A percentile compares a stretch with the other conserved stretches of the same genome.
These are phyloP conservation scores for Calamus simplicifolius DNA, from an alignment of 176 grass and related monocot genomes.

Conservation along the genomic window DNA sequence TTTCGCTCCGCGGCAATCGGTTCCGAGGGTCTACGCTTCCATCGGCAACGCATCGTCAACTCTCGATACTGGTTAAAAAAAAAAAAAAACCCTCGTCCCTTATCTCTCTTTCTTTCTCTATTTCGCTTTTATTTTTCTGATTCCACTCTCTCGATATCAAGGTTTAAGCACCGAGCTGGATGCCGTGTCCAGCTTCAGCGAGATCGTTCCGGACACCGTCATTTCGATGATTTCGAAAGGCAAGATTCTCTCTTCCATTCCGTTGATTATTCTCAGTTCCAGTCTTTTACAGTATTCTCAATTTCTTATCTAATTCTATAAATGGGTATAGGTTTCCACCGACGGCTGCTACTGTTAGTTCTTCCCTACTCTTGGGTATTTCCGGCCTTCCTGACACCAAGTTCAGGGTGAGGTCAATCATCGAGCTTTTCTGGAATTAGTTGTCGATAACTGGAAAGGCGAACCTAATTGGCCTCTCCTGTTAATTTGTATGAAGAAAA, in stretches of 20 bases:
- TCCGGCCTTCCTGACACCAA: conserved; percentile 76
- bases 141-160: conserved; percentile 12
- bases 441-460: too few species aligned
- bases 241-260: conserved; percentile 2
- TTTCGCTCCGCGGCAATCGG: conserved; percentile 15
- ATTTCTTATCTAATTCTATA: neutral
- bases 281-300: too few species aligned
- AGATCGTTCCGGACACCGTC: conserved; percentile 92
- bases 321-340: conserved; percentile 58
- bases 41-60: conserved; percentile 35
- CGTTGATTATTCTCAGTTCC: conserved; percentile 1
- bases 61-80: conserved; percentile 18
- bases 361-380: conserved; percentile 79
- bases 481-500: conserved; percentile 1
- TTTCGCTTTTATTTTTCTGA: neutral
- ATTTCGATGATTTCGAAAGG: conserved; percentile 94
- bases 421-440: too few species aligned
- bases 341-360: conserved; percentile 83
- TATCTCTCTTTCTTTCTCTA: neutral
- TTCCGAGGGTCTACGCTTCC: conserved; percentile 11
- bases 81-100: neutral
- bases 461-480: neutral
- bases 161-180: conserved; percentile 72
- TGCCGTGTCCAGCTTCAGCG: conserved; percentile 66
- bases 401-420: conserved; percentile 50